phyloP scores from a whole-genome alignment of 2,329 filamentous ascomycete genomes.

The Hypoxylon sp. region DNA sequence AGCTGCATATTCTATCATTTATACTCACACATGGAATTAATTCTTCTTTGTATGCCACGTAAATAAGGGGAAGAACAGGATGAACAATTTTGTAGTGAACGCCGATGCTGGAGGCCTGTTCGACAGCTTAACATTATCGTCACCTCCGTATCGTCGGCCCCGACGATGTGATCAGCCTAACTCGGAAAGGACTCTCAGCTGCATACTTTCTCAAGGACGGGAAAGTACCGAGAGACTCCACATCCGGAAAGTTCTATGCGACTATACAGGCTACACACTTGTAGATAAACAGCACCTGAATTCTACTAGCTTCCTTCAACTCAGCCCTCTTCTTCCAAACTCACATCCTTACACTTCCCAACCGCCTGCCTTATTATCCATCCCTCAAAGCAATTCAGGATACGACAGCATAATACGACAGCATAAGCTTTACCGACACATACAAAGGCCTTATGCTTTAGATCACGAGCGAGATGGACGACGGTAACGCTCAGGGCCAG shows the following conservation, averaged over 20 bases:
- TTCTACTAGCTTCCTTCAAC: not conserved
- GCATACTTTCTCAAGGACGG: not conserved
- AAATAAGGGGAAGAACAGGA: not conserved
- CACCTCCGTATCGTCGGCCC: not conserved
- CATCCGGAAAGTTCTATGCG: slow-evolving; percentile 5
- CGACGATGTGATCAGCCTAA: not conserved
- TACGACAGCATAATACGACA: slow-evolving; percentile 1
- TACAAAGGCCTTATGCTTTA: not conserved
- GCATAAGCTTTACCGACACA: slow-evolving; percentile 14
- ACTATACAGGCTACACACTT: too few relatives aligned
- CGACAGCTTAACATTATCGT: not conserved
- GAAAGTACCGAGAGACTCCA: not conserved
- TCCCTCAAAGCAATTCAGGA: not conserved
- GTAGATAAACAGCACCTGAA: not conserved
- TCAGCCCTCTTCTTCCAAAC: slow-evolving; percentile 4
- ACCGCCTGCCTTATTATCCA: slow-evolving; percentile 3
- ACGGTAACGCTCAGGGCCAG: not conserved
- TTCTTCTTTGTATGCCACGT: not conserved
- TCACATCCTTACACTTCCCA: not conserved
- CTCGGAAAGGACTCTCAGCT: not conserved
- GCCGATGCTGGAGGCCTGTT: not conserved
- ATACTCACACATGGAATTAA: not conserved
- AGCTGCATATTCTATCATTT: not conserved
- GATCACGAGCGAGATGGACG: slow-evolving; percentile 6
- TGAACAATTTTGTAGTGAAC: not conserved